Evolutionary conservation across 768 basidiomycete genomes (phyloP), one percentile per base, ranked within the genome.

Genomic region (Lactarius hengduanensis): DNA sequence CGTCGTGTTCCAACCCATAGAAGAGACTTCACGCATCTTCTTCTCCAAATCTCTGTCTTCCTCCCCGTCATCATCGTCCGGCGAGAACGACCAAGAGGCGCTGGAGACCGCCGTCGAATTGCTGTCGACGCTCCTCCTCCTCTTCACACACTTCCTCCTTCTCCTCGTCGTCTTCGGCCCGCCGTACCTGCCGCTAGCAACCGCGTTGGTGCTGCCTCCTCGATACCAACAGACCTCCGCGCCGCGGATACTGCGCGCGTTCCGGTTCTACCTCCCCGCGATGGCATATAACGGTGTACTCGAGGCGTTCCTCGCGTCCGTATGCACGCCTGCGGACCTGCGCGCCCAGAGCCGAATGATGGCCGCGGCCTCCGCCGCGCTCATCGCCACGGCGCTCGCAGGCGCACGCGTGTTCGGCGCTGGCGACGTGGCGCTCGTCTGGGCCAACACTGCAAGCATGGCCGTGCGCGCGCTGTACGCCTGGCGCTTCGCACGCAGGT

Each of bases 1-100:
- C 20, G 90, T 98, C 65, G 73, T 96, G 30, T 96, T 98, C 74
- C 96, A 98, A 71, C 97, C 97, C 0, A 85, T 98, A 26, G 97
- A 99, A 76, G 97, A 99, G 77, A 90, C 92, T 1, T 84, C 90
- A 1, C 87, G 96, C 1, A 81, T 98, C 4, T 94, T 89, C 77
- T 98, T 97, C 77, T 95, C 96, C 1, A 88, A 81, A 61, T 82
- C 79, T 65, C 80, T 79, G 8, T 56, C 53, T 22, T 38, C 64
- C 0, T 13, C n/a, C 9, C 18, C 41, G 0, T 50, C 54, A 3
- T 38, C 41, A 0, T 56, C 54, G 4, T 41, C 64, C 32, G 47
- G 62, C 1, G 55, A 65, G n/a, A 61, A 59, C 26, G 57, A 45
- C 36, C 32, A 56, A 16, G 41, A 63, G 4, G 65, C 66, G 4